Conservation (phyloP, 139 green algal genomes). For the Monoraphidium neglectum region DNA sequence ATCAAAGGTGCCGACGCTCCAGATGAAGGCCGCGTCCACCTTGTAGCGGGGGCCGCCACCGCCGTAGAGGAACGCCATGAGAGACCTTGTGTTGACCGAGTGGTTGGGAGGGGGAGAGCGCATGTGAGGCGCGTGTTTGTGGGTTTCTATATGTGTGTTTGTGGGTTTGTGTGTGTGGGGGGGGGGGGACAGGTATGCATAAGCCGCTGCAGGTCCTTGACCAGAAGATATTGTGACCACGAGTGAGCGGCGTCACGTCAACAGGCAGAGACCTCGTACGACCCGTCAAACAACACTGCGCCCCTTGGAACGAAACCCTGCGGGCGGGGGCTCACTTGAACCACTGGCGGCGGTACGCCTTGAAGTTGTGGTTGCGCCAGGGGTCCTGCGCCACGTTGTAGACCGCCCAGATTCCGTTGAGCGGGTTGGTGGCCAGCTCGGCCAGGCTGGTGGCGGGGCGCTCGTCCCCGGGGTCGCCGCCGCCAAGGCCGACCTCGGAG, state of each 20-base stretch:
- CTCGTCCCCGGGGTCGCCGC: not conserved
- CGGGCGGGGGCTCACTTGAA: not conserved
- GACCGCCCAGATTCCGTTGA: conserved; percentile 32
- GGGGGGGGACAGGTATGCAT: too few species aligned
- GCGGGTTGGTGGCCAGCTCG: not conserved
- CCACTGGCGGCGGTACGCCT: not conserved
- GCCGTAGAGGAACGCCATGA: conserved; percentile 10
- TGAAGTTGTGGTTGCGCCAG: conserved; percentile 8
- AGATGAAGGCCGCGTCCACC: conserved; percentile 25
- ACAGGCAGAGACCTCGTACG: too few species aligned
- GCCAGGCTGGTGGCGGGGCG: not conserved
- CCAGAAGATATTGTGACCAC: too few species aligned
- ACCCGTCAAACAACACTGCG: too few species aligned
- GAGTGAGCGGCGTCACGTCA: too few species aligned
- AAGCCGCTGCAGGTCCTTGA: too few species aligned
- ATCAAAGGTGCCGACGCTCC: conserved; percentile 27
- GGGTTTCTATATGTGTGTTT: too few species aligned
- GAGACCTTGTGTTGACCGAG: too few species aligned
- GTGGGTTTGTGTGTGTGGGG: too few species aligned
- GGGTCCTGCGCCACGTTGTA: conserved; percentile 31
- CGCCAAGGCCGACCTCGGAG: conserved; percentile 25
- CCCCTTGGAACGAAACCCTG: too few species aligned
- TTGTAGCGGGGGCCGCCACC: conserved; percentile 4
- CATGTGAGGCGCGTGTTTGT: too few species aligned
- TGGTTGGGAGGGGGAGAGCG: too few species aligned